Conservation (phyloP, 176 grass and related monocot species). For the Oropetium thomaeum region DNA sequence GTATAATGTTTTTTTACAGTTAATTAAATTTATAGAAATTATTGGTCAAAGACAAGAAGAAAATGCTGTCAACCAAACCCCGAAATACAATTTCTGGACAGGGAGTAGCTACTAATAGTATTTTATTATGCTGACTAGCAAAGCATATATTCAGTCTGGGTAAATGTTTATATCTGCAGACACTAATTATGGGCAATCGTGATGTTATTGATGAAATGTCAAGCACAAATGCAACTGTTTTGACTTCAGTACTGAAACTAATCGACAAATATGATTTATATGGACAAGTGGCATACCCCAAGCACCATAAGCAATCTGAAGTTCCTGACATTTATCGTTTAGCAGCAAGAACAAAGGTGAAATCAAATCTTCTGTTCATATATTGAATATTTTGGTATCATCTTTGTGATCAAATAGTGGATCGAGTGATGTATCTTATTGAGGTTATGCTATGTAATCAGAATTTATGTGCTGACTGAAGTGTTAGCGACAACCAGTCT, state of each 20-base stretch:
- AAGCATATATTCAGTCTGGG: background rate
- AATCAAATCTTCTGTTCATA: background rate
- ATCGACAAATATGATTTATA: conserved; percentile 94
- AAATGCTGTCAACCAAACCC: too few species aligned
- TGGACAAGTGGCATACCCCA: conserved; percentile 84
- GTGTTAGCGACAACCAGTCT: background rate
- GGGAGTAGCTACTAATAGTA: conserved; percentile 18
- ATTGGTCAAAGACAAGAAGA: too few species aligned
- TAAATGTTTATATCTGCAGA: conserved; percentile 44
- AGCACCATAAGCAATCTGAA: conserved; percentile 90
- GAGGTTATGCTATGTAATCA: conserved; percentile 11
- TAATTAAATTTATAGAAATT: too few species aligned
- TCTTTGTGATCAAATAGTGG: conserved; percentile 8
- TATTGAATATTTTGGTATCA: conserved; percentile 14
- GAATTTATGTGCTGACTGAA: background rate
- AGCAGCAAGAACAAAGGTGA: conserved; percentile 82
- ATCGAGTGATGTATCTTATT: conserved; percentile 3
- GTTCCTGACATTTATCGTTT: conserved; percentile 88
- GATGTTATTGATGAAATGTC: conserved; percentile 91
- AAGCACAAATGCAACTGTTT: conserved; percentile 67
- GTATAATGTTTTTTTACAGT: too few species aligned
- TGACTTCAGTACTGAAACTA: conserved; percentile 75
- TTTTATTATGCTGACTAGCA: background rate
- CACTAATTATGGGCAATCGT: conserved; percentile 89
- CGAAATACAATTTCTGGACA: too few species aligned